phyloP scores from a whole-genome alignment of 768 basidiomycete genomes.

The Lentinus tigrinus region DNA sequence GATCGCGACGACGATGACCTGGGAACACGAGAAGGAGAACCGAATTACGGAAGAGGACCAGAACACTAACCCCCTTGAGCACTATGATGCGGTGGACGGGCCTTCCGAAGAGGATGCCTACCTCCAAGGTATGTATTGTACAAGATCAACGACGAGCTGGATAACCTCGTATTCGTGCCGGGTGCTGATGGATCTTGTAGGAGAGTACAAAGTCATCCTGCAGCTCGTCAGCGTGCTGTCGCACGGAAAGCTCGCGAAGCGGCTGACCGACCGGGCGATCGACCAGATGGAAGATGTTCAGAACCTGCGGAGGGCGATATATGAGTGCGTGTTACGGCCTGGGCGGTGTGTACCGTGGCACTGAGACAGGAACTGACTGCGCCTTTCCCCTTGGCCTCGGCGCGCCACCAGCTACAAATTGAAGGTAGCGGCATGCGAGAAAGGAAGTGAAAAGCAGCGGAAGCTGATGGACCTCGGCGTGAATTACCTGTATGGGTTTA shows the following conservation, averaged over 20 bases:
- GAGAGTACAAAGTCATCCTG: slow-evolving; percentile 95
- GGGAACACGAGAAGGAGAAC: slow-evolving; percentile 45
- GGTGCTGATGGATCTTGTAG: slow-evolving; percentile 37
- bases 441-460: slow-evolving; percentile 72
- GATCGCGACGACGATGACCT: slow-evolving; percentile 71
- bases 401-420: slow-evolving; percentile 75
- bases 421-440: slow-evolving; percentile 80
- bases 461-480: slow-evolving; percentile 75
- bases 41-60: slow-evolving; percentile 31
- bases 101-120: slow-evolving; percentile 88
- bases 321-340: slow-evolving; percentile 75
- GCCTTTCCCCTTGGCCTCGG: not conserved
- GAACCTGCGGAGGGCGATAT: slow-evolving; percentile 92
- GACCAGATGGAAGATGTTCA: slow-evolving; percentile 97
- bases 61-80: slow-evolving; percentile 36
- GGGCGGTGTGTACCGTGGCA: not conserved
- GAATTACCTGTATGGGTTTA: slow-evolving; percentile 68
- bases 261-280: slow-evolving; percentile 82
- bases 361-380: not conserved
- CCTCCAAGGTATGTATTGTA: slow-evolving; percentile 68
- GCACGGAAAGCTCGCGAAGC: slow-evolving; percentile 91
- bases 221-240: slow-evolving; percentile 91
- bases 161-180: not conserved
- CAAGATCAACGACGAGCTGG: too few species aligned
- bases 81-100: slow-evolving; percentile 74